Conservation (phyloP, 2,329 filamentous ascomycete genomes). For the Remersonia thermophila region DNA sequence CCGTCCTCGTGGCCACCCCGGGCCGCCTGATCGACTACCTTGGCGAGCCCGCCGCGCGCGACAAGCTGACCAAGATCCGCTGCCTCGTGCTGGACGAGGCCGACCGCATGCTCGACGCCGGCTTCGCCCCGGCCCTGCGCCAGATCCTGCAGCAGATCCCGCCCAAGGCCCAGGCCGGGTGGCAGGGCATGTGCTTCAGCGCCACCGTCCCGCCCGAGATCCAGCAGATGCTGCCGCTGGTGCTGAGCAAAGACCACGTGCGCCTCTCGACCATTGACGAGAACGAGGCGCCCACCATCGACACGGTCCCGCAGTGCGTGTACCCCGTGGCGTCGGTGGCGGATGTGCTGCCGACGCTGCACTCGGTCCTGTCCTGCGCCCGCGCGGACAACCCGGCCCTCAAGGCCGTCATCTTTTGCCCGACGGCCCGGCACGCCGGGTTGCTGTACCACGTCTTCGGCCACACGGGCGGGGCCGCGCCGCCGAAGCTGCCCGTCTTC, state of each 20-base stretch:
- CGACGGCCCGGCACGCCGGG: conserved; percentile 41
- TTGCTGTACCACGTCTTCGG: conserved; percentile 36
- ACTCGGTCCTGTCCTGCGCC: conserved; percentile 42
- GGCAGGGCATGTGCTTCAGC: conserved; percentile 71
- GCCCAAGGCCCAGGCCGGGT: conserved; percentile 41
- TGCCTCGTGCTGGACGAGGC: conserved; percentile 77
- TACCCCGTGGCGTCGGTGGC: conserved; percentile 58
- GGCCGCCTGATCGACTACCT: conserved; percentile 70
- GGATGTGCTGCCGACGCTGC: conserved; percentile 48
- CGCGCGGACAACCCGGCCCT: conserved; percentile 38
- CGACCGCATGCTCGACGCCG: conserved; percentile 69
- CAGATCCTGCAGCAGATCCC: conserved; percentile 65
- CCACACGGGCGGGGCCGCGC: conserved; percentile 18
- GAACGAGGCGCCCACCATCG: conserved; percentile 65
- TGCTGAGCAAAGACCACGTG: conserved; percentile 59
- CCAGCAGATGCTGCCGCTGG: conserved; percentile 57
- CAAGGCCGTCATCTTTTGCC: conserved; percentile 77
- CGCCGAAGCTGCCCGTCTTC: conserved; percentile 31
- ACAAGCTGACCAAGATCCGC: conserved; percentile 56
- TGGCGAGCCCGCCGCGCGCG: conserved; percentile 52
- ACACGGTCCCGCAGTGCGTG: conserved; percentile 60
- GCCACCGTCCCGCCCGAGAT: conserved; percentile 75
- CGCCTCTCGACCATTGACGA: conserved; percentile 69
- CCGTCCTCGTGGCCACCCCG: conserved; percentile 71
- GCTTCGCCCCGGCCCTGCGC: conserved; percentile 68